These are phyloP conservation scores for Lentinus tigrinus DNA, from an alignment of 768 basidiomycete genomes.

Conservation along the genomic window DNA sequence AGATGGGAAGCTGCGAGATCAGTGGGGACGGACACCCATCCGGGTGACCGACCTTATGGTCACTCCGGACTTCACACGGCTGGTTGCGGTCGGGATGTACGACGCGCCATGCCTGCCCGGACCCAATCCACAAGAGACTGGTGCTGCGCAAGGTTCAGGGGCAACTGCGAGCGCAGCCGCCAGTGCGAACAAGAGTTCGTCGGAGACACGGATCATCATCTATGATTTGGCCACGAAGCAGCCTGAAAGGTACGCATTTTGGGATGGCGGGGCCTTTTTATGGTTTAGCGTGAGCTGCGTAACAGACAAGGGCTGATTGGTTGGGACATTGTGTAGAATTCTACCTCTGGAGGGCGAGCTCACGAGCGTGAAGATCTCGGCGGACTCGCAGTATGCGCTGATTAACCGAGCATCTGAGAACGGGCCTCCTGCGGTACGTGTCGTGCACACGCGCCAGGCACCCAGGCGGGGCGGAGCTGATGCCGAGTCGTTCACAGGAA, in stretches of 20 bases:
- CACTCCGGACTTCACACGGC: constrained; percentile 77
- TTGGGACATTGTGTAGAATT: constrained; percentile 42
- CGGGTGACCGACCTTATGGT: constrained; percentile 86
- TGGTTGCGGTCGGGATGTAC: constrained; percentile 84
- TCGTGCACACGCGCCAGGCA: constrained; percentile 3
- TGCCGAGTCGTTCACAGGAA: constrained; percentile 53
- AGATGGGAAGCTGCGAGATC: constrained; percentile 68
- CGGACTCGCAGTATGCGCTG: constrained; percentile 83
- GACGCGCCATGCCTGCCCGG: constrained; percentile 24
- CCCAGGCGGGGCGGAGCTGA: constrained; percentile 1
- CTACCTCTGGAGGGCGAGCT: constrained; percentile 74
- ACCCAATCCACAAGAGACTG: constrained; percentile 11
- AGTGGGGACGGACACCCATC: constrained; percentile 69
- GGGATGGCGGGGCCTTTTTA: not conserved
- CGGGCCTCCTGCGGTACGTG: constrained; percentile 35
- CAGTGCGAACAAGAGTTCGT: constrained; percentile 26
- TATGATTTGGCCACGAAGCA: constrained; percentile 73
- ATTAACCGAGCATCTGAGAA: constrained; percentile 88
- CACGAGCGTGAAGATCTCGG: constrained; percentile 84
- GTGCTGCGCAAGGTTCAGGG: constrained; percentile 8
- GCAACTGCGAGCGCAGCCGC: constrained; percentile 26
- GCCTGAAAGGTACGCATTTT: constrained; percentile 58
- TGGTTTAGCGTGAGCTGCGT: constrained; percentile 5
- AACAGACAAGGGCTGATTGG: not conserved
- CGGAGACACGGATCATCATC: constrained; percentile 67